These are phyloP conservation scores for Sordaria brevicollis DNA, from an alignment of 495 filamentous ascomycete species.

Conservation along the genomic window DNA sequence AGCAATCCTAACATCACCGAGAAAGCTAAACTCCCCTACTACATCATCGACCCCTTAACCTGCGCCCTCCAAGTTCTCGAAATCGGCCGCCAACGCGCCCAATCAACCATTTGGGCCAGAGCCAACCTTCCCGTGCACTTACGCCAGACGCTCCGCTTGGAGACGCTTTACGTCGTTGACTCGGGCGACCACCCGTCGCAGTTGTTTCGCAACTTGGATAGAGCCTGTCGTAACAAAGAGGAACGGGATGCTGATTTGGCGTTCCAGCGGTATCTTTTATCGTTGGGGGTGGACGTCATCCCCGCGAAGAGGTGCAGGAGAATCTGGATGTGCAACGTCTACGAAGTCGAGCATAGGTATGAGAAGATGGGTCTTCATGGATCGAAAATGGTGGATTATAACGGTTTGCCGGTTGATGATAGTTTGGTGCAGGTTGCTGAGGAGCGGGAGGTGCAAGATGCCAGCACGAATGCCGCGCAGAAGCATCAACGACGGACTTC, in stretches of 20 bases:
- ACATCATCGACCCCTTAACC: not conserved
- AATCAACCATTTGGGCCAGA: not conserved
- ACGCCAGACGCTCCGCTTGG: not conserved
- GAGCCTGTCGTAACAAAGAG: not conserved
- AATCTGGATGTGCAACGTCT: not conserved
- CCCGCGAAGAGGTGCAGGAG: not conserved
- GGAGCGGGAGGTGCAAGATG: not conserved
- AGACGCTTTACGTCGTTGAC: not conserved
- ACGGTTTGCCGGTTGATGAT: no score
- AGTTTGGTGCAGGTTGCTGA: no score
- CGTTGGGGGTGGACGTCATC: not conserved
- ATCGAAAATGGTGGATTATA: no score
- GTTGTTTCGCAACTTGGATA: not conserved
- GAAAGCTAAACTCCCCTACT: not conserved
- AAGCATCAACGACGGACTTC: not conserved
- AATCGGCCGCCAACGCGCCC: not conserved
- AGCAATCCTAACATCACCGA: not conserved
- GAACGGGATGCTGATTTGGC: not conserved
- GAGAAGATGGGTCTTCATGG: not conserved
- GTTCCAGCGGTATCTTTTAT: not conserved
- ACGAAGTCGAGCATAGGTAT: not conserved
- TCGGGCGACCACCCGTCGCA: not conserved
- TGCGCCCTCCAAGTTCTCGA: not conserved
- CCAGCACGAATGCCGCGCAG: not conserved
- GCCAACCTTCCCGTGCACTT: not conserved